Evolutionary conservation across 495 filamentous ascomycete genomes (phyloP).

Genomic region (Barbatosphaeria neglecta): DNA sequence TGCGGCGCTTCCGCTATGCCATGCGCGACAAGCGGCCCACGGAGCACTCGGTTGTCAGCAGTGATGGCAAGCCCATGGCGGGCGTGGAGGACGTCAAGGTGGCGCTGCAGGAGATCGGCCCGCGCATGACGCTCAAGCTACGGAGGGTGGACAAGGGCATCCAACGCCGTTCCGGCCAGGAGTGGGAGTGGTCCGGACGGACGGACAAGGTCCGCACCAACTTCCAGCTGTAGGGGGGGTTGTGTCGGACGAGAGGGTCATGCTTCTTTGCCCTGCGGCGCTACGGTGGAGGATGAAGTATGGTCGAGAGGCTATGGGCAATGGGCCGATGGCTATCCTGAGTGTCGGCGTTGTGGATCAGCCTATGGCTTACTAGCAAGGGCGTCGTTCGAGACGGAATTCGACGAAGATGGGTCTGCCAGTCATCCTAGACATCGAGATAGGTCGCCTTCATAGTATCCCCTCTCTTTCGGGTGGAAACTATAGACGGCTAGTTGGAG

Average conservation of each 20-base stretch:
- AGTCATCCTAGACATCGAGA: no score
- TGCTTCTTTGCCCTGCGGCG: neutral
- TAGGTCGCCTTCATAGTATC: no score
- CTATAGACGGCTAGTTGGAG: no score
- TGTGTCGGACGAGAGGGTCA: no score
- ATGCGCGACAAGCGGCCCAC: conserved; percentile 70
- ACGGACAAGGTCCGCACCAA: neutral
- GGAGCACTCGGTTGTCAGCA: conserved; percentile 65
- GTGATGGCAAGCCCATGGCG: conserved; percentile 67
- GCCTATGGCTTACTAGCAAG: no score
- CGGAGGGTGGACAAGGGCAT: conserved; percentile 76
- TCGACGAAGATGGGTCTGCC: no score
- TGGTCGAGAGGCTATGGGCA: no score
- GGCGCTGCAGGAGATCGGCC: conserved; percentile 72
- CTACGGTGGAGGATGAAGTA: no score
- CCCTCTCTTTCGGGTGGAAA: no score
- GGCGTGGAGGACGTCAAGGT: conserved; percentile 65
- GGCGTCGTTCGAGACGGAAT: no score
- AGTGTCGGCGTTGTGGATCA: no score
- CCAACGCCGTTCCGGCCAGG: conserved; percentile 58
- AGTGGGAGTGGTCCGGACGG: conserved; percentile 61
- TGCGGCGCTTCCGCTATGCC: conserved; percentile 72
- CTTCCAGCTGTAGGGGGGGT: neutral
- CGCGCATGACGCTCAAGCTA: conserved; percentile 68
- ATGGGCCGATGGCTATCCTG: no score